These are phyloP conservation scores for Parathielavia hyrcaniae DNA, from an alignment of 495 filamentous ascomycete species.

Conservation along the genomic window DNA sequence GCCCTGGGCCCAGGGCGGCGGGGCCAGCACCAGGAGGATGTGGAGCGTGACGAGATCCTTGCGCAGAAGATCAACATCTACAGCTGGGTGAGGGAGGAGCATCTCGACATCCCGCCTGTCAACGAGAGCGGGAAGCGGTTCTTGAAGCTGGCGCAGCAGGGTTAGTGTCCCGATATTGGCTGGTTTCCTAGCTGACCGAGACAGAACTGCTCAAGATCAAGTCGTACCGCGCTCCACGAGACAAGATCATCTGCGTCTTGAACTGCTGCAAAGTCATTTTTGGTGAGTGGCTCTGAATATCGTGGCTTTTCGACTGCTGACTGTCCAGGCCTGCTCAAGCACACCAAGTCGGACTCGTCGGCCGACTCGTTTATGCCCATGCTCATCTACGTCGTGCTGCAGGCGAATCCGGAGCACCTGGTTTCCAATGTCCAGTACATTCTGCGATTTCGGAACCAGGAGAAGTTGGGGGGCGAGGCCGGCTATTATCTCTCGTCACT, in stretches of 20 bases:
- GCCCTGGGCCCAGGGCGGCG: constrained; percentile 72
- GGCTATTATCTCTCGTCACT: constrained; percentile 98
- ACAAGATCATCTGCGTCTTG: constrained; percentile 96
- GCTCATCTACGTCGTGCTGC: constrained; percentile 90
- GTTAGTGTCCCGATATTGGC: constrained; percentile 36
- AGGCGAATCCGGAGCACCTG: constrained; percentile 88
- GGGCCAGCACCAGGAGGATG: constrained; percentile 97
- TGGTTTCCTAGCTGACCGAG: constrained; percentile 26
- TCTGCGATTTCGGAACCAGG: constrained; percentile 90
- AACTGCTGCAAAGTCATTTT: constrained; percentile 99
- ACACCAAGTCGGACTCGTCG: constrained; percentile 86
- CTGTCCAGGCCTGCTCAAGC: constrained; percentile 69
- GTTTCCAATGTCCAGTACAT: constrained; percentile 99
- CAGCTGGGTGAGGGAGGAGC: constrained; percentile 86
- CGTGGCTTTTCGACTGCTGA: constrained; percentile 18
- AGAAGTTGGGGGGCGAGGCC: constrained; percentile 92
- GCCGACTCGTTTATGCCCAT: constrained; percentile 95
- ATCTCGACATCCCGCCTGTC: constrained; percentile 88
- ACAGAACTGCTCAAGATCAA: constrained; percentile 90
- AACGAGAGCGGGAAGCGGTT: constrained; percentile 81
- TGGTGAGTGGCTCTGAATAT: constrained; percentile 47
- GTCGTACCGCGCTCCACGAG: constrained; percentile 87
- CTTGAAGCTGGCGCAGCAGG: constrained; percentile 80
- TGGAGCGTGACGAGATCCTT: constrained; percentile 90
- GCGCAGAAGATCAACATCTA: constrained; percentile 96